These are phyloP conservation scores for Escovopsis sp. DNA, from an alignment of 2,329 filamentous ascomycete species.

Conservation along the genomic window DNA sequence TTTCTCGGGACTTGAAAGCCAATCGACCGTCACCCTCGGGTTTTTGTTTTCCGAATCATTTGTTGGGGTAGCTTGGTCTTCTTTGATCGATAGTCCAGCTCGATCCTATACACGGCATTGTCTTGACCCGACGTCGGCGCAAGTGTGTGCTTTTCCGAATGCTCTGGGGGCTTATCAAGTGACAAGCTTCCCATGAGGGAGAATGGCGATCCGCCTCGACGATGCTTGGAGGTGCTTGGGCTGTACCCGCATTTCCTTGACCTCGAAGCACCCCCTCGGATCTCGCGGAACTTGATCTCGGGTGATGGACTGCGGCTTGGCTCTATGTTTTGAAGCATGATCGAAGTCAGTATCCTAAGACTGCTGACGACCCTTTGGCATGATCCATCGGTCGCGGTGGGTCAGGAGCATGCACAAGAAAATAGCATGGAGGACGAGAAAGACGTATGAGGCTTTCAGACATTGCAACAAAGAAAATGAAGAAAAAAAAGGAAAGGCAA, in stretches of 20 bases:
- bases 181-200: slow-evolving; percentile 9
- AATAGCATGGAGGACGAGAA: too few relatives aligned
- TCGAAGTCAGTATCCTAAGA: neutral
- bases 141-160: neutral
- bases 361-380: neutral
- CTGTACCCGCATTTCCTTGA: slow-evolving; percentile 22
- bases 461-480: too few relatives aligned
- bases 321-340: slow-evolving; percentile 10
- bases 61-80: slow-evolving; percentile 13
- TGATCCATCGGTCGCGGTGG: too few relatives aligned
- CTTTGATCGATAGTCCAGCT: slow-evolving; percentile 16
- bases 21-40: slow-evolving; percentile 3
- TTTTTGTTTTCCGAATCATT: slow-evolving; percentile 14
- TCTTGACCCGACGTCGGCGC: slow-evolving; percentile 8
- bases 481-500: too few relatives aligned
- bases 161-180: slow-evolving; percentile 3
- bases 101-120: slow-evolving; percentile 14
- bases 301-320: slow-evolving; percentile 19
- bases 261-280: slow-evolving; percentile 19
- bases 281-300: slow-evolving; percentile 22
- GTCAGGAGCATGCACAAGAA: too few relatives aligned
- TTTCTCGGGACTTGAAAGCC: too few relatives aligned
- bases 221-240: slow-evolving; percentile 13
- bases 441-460: too few relatives aligned
- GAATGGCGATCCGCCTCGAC: slow-evolving; percentile 16